These are phyloP conservation scores for Cicer cuneatum DNA, from an alignment of 306 rosid species.

Conservation along the genomic window DNA sequence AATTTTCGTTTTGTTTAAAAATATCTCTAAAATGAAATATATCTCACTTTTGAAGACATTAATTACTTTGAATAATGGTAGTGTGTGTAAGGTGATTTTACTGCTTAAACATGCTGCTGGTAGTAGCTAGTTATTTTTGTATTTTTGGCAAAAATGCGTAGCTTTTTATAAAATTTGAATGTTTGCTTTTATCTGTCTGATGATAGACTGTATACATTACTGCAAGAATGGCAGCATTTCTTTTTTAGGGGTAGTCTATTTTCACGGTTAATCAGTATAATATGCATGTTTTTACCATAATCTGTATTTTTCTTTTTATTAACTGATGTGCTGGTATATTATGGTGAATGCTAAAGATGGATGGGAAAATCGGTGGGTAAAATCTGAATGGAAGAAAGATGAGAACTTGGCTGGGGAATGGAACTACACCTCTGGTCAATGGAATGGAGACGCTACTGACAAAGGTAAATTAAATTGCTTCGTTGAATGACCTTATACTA, in stretches of 20 bases:
- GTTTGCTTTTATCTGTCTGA: constrained; percentile 17
- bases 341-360: constrained; percentile 63
- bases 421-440: constrained; percentile 94
- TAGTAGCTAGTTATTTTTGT: too few relatives aligned
- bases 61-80: not conserved
- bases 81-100: too few relatives aligned
- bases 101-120: too few relatives aligned
- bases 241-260: not conserved
- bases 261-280: not conserved
- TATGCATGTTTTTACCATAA: not conserved
- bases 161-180: constrained; percentile 10
- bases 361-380: constrained; percentile 93
- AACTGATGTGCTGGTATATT: constrained; percentile 30
- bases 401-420: constrained; percentile 91
- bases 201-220: not conserved
- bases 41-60: not conserved
- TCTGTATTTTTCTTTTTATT: constrained; percentile 26
- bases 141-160: not conserved
- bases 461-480: constrained; percentile 61
- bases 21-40: not conserved
- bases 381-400: constrained; percentile 94
- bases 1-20: not conserved
- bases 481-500: not conserved
- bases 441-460: constrained; percentile 87
- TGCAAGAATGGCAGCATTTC: not conserved